These are phyloP conservation scores for Batkoa obscura DNA, from an alignment of 371 early-diverging fungal genomes.

Conservation along the genomic window DNA sequence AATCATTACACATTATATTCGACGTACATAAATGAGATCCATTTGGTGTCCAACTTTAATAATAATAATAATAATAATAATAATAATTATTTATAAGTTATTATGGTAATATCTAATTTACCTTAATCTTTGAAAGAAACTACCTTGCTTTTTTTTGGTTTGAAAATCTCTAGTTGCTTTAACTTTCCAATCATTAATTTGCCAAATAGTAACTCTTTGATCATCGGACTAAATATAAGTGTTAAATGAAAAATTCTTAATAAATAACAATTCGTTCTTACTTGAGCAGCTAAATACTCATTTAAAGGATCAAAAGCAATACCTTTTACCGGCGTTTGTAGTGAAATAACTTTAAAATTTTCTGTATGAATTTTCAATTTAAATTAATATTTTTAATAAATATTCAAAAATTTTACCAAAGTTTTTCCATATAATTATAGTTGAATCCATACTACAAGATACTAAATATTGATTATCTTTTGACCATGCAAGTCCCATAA, in stretches of 20 bases:
- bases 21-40: conserved; percentile 75
- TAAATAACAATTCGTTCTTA: conserved; percentile 11
- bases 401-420: conserved; percentile 32
- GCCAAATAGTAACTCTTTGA: conserved; percentile 71
- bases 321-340: conserved; percentile 88
- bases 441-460: conserved; percentile 76
- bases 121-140: conserved; percentile 75
- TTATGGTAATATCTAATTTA: conserved; percentile 7
- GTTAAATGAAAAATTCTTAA: not conserved
- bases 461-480: conserved; percentile 71
- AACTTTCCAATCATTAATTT: conserved; percentile 65
- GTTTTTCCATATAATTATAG: conserved; percentile 71
- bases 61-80: too few species aligned
- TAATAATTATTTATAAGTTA: not conserved
- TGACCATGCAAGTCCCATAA: conserved; percentile 88
- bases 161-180: conserved; percentile 56
- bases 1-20: conserved; percentile 67
- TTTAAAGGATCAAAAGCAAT: conserved; percentile 92
- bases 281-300: conserved; percentile 79
- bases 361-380: conserved; percentile 17
- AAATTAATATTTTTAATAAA: not conserved
- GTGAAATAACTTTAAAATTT: conserved; percentile 42
- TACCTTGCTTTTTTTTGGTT: conserved; percentile 48
- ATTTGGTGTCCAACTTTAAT: conserved; percentile 80
- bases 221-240: conserved; percentile 55